Percentiles rank a stretch among this genome's conserved stretches.
These are phyloP conservation scores for Aristolochia fimbriata DNA, from an alignment of 164 flowering plant species.

Conservation along the genomic window DNA sequence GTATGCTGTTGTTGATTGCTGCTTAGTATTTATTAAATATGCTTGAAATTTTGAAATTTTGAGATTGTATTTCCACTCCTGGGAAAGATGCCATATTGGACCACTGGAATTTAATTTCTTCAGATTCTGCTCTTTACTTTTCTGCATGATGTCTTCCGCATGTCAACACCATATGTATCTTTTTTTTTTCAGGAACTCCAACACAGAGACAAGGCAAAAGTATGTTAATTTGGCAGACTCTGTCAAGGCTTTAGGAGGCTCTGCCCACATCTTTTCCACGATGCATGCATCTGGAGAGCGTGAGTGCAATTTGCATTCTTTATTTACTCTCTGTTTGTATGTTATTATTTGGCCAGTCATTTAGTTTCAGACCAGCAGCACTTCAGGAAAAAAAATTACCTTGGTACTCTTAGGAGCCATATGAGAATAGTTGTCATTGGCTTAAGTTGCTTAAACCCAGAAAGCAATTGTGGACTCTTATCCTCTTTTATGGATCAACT, in stretches of 20 bases:
- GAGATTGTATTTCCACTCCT: too few relatives aligned
- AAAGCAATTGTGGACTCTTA: not conserved
- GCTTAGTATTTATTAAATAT: not conserved
- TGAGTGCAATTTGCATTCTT: conserved; percentile 24
- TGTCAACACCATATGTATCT: not conserved
- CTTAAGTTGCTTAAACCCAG: not conserved
- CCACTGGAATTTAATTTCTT: too few relatives aligned
- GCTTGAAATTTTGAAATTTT: not conserved
- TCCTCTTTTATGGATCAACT: too few relatives aligned
- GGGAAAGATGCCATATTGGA: too few relatives aligned
- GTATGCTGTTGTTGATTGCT: not conserved
- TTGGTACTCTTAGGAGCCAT: too few relatives aligned
- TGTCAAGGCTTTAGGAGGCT: conserved; percentile 83
- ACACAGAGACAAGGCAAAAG: conserved; percentile 52
- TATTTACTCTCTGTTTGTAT: not conserved
- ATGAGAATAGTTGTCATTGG: not conserved
- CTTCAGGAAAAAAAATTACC: not conserved
- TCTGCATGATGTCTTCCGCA: not conserved
- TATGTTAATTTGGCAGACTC: conserved; percentile 71
- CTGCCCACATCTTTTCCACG: conserved; percentile 72
- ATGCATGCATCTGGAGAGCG: conserved; percentile 98
- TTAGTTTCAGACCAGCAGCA: not conserved
- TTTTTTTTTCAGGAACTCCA: conserved; percentile 55
- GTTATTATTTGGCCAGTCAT: not conserved
- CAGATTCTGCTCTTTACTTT: not conserved